Conservation (phyloP, 257 asterid species). For the Gentiana macrophylla region DNA sequence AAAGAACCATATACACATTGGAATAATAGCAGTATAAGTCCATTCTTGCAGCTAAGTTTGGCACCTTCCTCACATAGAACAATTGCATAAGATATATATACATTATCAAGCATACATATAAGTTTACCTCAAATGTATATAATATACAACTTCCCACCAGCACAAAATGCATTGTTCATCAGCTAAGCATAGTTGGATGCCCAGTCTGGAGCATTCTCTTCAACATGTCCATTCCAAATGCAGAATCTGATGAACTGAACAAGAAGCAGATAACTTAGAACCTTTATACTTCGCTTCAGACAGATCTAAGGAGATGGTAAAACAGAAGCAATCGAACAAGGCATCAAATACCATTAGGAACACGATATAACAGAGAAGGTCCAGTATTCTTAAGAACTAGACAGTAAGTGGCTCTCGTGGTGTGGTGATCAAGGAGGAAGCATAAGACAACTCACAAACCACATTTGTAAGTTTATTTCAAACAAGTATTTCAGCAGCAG, state of each 20-base stretch:
- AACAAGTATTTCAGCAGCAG: too few species aligned
- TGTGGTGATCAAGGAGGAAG: neutral
- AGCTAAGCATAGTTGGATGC: constrained; percentile 86
- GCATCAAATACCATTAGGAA: neutral
- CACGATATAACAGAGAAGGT: neutral
- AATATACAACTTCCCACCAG: constrained; percentile 4
- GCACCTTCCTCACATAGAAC: constrained; percentile 14
- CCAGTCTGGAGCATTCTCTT: constrained; percentile 98
- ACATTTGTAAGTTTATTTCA: too few species aligned
- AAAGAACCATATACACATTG: too few species aligned
- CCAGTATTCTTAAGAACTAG: neutral
- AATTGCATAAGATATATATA: constrained; percentile 21
- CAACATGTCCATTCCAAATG: constrained; percentile 93
- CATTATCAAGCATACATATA: constrained; percentile 14
- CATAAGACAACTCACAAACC: neutral
- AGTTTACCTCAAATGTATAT: constrained; percentile 17
- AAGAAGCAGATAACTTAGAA: constrained; percentile 53
- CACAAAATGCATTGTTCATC: constrained; percentile 22
- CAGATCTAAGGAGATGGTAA: constrained; percentile 10
- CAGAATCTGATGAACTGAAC: constrained; percentile 93
- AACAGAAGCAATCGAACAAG: constrained; percentile 1
- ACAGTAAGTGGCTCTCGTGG: neutral
- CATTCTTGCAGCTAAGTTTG: constrained; percentile 1
- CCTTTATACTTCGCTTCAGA: constrained; percentile 31
- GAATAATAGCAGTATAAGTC: too few species aligned